Evolutionary conservation across 2,329 filamentous ascomycete species (phyloP).

Genomic region (Tolypocladium guangdongense): DNA sequence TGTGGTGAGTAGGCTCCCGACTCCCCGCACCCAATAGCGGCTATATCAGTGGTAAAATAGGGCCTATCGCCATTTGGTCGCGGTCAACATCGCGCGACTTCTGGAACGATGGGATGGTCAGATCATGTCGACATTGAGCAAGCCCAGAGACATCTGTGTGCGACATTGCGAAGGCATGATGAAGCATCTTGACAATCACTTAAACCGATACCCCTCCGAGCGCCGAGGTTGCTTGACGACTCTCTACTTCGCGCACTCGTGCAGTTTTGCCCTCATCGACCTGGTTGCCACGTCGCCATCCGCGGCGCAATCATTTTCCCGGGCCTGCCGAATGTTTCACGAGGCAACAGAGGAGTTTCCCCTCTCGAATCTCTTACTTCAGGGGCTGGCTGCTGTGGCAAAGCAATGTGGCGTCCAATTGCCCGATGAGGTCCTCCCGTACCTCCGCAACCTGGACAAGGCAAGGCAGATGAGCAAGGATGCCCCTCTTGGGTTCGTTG

Average conservation of each 20-base stretch:
- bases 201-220: neutral
- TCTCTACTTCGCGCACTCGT: neutral
- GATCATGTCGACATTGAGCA: neutral
- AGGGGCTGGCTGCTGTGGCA: neutral
- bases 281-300: neutral
- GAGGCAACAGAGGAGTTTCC: neutral
- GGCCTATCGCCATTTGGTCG: neutral
- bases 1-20: neutral
- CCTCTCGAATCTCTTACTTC: neutral
- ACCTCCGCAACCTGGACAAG: neutral
- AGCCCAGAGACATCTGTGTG: neutral
- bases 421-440: neutral
- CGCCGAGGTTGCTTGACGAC: neutral
- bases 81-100: neutral
- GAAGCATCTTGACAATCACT: neutral
- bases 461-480: neutral
- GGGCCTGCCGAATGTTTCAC: neutral
- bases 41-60: neutral
- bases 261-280: neutral
- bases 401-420: neutral
- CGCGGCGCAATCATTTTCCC: neutral
- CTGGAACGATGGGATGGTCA: neutral
- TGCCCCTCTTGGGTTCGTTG: neutral
- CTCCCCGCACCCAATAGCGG: neutral
- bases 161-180: neutral